phyloP scores from a whole-genome alignment of 2,329 filamentous ascomycete genomes.

The Calonectria ilicicola region DNA sequence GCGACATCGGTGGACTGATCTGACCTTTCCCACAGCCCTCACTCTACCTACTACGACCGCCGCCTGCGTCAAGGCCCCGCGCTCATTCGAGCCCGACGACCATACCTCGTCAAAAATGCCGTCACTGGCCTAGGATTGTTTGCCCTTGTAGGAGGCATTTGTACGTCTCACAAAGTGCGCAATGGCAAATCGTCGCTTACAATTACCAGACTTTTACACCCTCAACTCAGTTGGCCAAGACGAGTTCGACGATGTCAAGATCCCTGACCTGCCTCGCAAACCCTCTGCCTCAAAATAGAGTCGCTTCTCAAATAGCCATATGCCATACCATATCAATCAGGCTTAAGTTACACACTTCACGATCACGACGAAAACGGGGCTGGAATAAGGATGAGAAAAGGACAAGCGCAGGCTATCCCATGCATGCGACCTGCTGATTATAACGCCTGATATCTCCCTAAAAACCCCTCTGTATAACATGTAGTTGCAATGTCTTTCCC shows the following conservation, averaged over 20 bases:
- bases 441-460: slow-evolving; percentile 29
- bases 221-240: slow-evolving; percentile 93
- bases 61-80: slow-evolving; percentile 87
- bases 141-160: slow-evolving; percentile 84
- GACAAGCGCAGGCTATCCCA: slow-evolving; percentile 26
- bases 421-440: slow-evolving; percentile 33
- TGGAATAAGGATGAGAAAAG: slow-evolving; percentile 20
- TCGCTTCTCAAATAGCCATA: neutral
- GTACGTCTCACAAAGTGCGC: slow-evolving; percentile 70
- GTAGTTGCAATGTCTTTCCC: slow-evolving; percentile 32
- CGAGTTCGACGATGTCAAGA: slow-evolving; percentile 94
- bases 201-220: slow-evolving; percentile 65
- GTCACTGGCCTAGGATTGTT: slow-evolving; percentile 82
- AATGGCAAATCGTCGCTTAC: slow-evolving; percentile 28
- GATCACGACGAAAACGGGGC: neutral
- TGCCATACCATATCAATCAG: neutral
- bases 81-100: slow-evolving; percentile 89
- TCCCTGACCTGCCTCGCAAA: slow-evolving; percentile 78
- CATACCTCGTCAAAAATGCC: slow-evolving; percentile 91
- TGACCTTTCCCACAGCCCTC: slow-evolving; percentile 52
- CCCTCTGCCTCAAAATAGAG: slow-evolving; percentile 52
- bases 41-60: slow-evolving; percentile 89
- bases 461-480: slow-evolving; percentile 37
- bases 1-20: slow-evolving; percentile 34
- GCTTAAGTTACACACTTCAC: neutral